These are phyloP conservation scores for Jacaranda mimosifolia DNA, from an alignment of 257 asterid genomes.

Conservation along the genomic window DNA sequence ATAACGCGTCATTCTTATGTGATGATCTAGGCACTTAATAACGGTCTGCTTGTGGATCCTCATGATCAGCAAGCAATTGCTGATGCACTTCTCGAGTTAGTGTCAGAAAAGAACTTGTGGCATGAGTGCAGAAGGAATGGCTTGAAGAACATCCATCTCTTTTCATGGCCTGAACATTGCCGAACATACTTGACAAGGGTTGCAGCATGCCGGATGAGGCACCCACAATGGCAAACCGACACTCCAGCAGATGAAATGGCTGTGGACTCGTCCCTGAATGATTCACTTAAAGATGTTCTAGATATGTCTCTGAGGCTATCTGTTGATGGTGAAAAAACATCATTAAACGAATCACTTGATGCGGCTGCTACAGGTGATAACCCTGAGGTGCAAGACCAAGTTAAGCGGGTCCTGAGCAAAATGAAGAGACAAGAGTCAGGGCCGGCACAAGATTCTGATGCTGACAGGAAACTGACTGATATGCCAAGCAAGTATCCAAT, in stretches of 20 bases:
- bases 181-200: slow-evolving; percentile 76
- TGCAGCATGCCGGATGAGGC: slow-evolving; percentile 88
- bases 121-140: slow-evolving; percentile 77
- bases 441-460: slow-evolving; percentile 40
- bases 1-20: background rate
- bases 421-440: slow-evolving; percentile 62
- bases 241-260: slow-evolving; percentile 66
- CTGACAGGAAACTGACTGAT: slow-evolving; percentile 50
- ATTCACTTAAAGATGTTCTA: slow-evolving; percentile 76
- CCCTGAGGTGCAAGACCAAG: slow-evolving; percentile 64
- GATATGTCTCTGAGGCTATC: slow-evolving; percentile 85
- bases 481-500: slow-evolving; percentile 67
- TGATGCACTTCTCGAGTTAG: slow-evolving; percentile 78
- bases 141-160: slow-evolving; percentile 80
- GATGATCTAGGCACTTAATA: slow-evolving; percentile 65
- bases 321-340: slow-evolving; percentile 78
- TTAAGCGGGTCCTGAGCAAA: slow-evolving; percentile 69
- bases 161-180: slow-evolving; percentile 92
- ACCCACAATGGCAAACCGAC: slow-evolving; percentile 91
- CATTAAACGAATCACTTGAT: slow-evolving; percentile 62
- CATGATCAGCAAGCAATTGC: slow-evolving; percentile 75
- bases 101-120: slow-evolving; percentile 85
- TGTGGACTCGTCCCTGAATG: slow-evolving; percentile 74
- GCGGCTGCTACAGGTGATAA: slow-evolving; percentile 47
- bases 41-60: slow-evolving; percentile 85